Evolutionary conservation across 768 basidiomycete genomes (phyloP), one percentile per base, ranked within the genome.

Genomic region (Pulveroboletus sp.): DNA sequence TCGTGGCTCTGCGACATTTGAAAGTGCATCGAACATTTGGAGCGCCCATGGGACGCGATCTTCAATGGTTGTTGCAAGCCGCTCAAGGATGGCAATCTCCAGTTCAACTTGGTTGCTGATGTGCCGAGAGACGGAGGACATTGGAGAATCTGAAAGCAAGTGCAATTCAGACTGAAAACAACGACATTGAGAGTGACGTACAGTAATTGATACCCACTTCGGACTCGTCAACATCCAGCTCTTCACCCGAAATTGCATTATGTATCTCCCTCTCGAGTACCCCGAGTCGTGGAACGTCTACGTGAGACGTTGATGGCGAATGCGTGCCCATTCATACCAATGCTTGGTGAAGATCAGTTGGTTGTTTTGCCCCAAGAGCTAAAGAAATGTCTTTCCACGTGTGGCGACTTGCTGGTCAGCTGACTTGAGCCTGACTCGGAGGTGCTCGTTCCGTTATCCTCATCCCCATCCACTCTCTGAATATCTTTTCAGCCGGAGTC

Each of bases 41-140:
- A 73, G 56, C 5, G 74, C 75, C 76, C 76, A 78, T 32, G 71
- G 68, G 14, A 79, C 66, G 23, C 77, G 70, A 19, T 75, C 72
- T 47, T 74, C 65, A 2, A 75, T 62, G 10, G 74, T 72, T n/a
- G 65, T 65, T 11, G 63, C 63, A 38, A 78, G 62, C 19, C 75
- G 68, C 47, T 71, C 57, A 32, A 75, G 68, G 17, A 78, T 55
- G 17, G 70, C 61, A 17, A 79, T 66, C 50, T 78, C 76, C 31
- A 76, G 57, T 53, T 71, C 66, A 2, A 78, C 47, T 49, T 78
- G 77, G 32, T 78, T 70, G 3, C 42, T 30, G 34, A 68, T 49
- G 38, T 55, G 40, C 16, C 47, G 60, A 51, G 46, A 47, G 24
- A 60, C 38, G 20, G 57, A 37, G 35, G 43, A 38, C n/a, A 51